phyloP scores from a whole-genome alignment of 805 yeast genomes.

The Torulaspora maleeae region DNA sequence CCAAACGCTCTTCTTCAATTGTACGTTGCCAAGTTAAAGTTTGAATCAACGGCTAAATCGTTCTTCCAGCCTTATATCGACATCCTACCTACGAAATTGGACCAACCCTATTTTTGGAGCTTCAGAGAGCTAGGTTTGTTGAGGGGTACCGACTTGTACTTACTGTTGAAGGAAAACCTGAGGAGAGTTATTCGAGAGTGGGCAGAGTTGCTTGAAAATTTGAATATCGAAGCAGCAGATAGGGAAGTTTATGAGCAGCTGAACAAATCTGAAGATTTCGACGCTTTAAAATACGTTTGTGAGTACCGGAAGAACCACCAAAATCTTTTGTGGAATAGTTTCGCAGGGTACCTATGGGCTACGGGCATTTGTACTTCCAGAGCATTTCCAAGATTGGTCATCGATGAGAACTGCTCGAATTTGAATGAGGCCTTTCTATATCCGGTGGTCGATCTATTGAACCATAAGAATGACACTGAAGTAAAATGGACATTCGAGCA shows the following conservation, averaged over 20 bases:
- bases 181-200: conserved; percentile 55
- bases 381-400: conserved; percentile 71
- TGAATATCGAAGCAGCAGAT: conserved; percentile 10
- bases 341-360: conserved; percentile 73
- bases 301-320: conserved; percentile 19
- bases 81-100: conserved; percentile 45
- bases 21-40: conserved; percentile 42
- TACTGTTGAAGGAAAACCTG: conserved; percentile 47
- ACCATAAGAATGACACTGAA: conserved; percentile 57
- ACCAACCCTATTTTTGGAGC: conserved; percentile 68
- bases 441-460: conserved; percentile 75
- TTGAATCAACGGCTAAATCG: conserved; percentile 28
- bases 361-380: conserved; percentile 64
- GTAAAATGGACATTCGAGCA: conserved; percentile 55
- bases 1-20: conserved; percentile 38
- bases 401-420: conserved; percentile 35
- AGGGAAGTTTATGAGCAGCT: conserved; percentile 22
- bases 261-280: conserved; percentile 9
- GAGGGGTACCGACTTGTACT: conserved; percentile 66
- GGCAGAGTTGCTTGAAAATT: conserved; percentile 27
- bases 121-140: conserved; percentile 47
- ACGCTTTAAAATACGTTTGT: conserved; percentile 24
- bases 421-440: conserved; percentile 59
- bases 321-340: conserved; percentile 51
- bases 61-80: conserved; percentile 45